Conservation (phyloP, 176 grass and related monocot species). For the Typha latifolia region DNA sequence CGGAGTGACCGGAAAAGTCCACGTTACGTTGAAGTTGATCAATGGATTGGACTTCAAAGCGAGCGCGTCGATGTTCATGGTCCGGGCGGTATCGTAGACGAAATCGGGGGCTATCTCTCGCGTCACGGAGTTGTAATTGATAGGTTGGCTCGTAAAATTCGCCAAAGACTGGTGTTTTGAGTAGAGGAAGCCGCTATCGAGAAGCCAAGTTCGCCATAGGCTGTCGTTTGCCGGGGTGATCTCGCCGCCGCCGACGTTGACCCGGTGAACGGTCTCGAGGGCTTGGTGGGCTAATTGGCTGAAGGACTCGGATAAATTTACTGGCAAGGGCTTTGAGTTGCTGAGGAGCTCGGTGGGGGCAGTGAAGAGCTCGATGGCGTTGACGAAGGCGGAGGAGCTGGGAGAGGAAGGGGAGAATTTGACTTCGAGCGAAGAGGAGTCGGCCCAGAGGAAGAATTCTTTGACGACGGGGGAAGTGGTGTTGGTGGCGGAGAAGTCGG, state of each 20-base stretch:
- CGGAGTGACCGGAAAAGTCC: conserved; percentile 13
- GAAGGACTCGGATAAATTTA: neutral
- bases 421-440: conserved; percentile 5
- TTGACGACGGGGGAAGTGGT: conserved; percentile 21
- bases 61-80: neutral
- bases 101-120: conserved; percentile 10
- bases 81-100: conserved; percentile 23
- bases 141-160: accelerated
- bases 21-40: conserved; percentile 33
- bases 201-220: conserved; percentile 42
- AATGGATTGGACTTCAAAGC: neutral
- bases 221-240: conserved; percentile 33
- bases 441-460: conserved; percentile 51
- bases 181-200: conserved; percentile 26
- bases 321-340: accelerated
- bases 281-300: neutral
- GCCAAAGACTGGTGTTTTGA: neutral
- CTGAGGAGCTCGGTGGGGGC: conserved; percentile 24
- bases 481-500: conserved; percentile 27
- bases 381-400: conserved; percentile 30
- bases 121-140: neutral
- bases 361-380: conserved; percentile 44
- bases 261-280: conserved; percentile 27
- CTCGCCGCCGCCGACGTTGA: conserved; percentile 28
- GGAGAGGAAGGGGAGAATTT: conserved; percentile 9